These are phyloP conservation scores for Sicyos edulis DNA, from an alignment of 306 rosid genomes.

Conservation along the genomic window DNA sequence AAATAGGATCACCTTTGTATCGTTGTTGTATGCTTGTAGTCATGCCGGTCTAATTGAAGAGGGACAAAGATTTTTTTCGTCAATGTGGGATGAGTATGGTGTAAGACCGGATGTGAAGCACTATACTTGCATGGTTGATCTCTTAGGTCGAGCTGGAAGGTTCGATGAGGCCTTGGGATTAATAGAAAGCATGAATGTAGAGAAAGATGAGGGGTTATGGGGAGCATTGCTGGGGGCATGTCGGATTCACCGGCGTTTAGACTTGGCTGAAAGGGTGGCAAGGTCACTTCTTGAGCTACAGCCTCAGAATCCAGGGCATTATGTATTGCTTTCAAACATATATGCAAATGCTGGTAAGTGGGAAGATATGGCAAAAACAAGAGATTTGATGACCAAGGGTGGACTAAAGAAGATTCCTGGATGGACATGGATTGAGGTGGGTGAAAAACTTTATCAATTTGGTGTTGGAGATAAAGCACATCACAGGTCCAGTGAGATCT, in stretches of 20 bases:
- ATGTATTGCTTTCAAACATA: constrained; percentile 64
- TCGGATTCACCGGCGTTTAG: constrained; percentile 55
- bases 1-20: constrained; percentile 52
- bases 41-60: constrained; percentile 61
- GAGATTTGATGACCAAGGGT: constrained; percentile 51
- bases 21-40: constrained; percentile 78
- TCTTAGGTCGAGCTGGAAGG: constrained; percentile 72
- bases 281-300: constrained; percentile 54
- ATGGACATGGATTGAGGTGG: constrained; percentile 74
- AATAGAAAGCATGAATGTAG: constrained; percentile 43
- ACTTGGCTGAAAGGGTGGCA: constrained; percentile 60
- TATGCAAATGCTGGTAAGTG: constrained; percentile 70
- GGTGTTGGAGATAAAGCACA: constrained; percentile 58
- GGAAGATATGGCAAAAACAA: constrained; percentile 55
- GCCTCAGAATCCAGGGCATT: constrained; percentile 64
- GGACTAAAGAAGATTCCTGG: constrained; percentile 64
- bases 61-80: constrained; percentile 48
- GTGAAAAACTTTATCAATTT: constrained; percentile 44
- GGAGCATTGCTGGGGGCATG: constrained; percentile 78
- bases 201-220: constrained; percentile 69
- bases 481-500: constrained; percentile 48
- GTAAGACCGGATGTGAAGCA: constrained; percentile 68
- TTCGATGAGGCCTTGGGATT: constrained; percentile 56
- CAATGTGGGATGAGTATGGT: constrained; percentile 50
- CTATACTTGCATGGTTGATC: constrained; percentile 75